phyloP scores from a whole-genome alignment of 1,284 basidiomycete genomes.

The Cerrena zonata region DNA sequence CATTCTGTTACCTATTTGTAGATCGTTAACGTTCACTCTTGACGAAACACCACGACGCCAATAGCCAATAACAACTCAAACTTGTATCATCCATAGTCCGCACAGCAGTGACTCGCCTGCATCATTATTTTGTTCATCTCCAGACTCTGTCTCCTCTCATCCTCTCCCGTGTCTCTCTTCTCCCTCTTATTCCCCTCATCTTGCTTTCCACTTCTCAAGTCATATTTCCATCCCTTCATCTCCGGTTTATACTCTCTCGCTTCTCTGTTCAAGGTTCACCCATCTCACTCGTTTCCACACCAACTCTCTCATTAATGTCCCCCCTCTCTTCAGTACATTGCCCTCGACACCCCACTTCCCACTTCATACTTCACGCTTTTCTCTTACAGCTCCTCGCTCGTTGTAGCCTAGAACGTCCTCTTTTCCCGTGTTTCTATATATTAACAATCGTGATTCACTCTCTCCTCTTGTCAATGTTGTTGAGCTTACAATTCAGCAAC shows the following conservation, averaged over 20 bases:
- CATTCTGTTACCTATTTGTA: not conserved
- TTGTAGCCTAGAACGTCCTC: constrained; percentile 2
- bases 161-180: too few relatives aligned
- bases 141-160: too few relatives aligned
- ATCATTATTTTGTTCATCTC: too few relatives aligned
- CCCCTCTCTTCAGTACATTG: not conserved
- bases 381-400: not conserved
- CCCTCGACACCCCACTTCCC: not conserved
- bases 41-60: not conserved
- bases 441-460: too few relatives aligned
- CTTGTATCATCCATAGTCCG: too few relatives aligned
- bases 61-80: too few relatives aligned
- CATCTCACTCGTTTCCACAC: not conserved
- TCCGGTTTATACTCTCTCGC: not conserved
- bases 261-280: not conserved
- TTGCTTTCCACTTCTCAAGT: not conserved
- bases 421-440: not conserved
- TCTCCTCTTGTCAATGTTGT: too few relatives aligned
- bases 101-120: too few relatives aligned
- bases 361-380: too few relatives aligned
- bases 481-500: too few relatives aligned
- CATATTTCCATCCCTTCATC: not conserved
- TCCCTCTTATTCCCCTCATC: not conserved
- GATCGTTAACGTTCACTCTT: not conserved
- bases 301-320: not conserved